phyloP scores from a whole-genome alignment of 2,329 filamentous ascomycete species.

The Ascochyta clinopodiicola region DNA sequence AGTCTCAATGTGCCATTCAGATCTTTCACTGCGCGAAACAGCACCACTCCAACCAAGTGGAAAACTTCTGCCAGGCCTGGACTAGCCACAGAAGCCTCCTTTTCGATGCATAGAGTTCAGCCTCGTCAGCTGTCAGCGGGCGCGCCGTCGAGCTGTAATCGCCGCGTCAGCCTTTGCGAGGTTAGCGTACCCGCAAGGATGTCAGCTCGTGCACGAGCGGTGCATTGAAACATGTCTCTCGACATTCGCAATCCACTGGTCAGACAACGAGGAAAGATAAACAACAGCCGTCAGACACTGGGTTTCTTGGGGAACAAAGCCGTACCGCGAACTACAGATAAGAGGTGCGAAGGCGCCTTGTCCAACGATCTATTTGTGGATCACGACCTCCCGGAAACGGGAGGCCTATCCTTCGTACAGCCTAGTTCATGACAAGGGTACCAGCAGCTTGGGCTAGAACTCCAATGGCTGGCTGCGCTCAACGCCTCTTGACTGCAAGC shows the following conservation, averaged over 20 bases:
- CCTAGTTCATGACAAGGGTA: conserved; percentile 4
- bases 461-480: conserved; percentile 8
- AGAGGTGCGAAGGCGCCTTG: conserved; percentile 1
- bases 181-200: conserved; percentile 2
- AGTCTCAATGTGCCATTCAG: background rate
- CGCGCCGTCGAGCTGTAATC: conserved; percentile 3
- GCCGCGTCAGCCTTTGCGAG: background rate
- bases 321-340: background rate
- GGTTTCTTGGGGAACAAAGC: too few species aligned
- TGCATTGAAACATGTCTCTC: background rate
- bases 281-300: background rate
- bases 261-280: background rate
- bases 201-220: background rate
- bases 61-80: background rate
- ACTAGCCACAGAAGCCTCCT: background rate
- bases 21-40: background rate
- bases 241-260: background rate
- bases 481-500: conserved; percentile 8
- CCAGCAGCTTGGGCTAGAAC: conserved; percentile 3
- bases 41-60: background rate
- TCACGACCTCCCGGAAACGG: background rate
- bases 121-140: conserved; percentile 5
- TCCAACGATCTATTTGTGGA: conserved; percentile 13
- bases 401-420: background rate
- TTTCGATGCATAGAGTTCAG: conserved; percentile 11